These are phyloP conservation scores for Monosporascus sp. DNA, from an alignment of 2,329 filamentous ascomycete genomes.

Conservation along the genomic window DNA sequence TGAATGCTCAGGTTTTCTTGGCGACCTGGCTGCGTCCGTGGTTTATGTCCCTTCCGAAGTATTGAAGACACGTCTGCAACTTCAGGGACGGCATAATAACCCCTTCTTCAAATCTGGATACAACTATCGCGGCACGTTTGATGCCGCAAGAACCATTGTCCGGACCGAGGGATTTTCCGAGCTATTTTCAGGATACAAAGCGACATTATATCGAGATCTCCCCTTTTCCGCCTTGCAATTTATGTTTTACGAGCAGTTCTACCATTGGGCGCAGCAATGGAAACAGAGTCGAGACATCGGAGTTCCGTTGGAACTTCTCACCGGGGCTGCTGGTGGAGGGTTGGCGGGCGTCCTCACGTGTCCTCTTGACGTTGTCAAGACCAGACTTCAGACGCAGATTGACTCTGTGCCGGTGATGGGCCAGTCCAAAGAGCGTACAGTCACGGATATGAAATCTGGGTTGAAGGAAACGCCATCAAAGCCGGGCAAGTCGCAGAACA, in stretches of 20 bases:
- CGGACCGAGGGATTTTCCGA: slow-evolving; percentile 76
- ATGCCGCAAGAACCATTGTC: slow-evolving; percentile 82
- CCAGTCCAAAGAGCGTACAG: slow-evolving; percentile 18
- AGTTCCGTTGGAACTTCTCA: slow-evolving; percentile 76
- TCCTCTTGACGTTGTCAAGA: slow-evolving; percentile 96
- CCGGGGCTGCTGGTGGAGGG: slow-evolving; percentile 83
- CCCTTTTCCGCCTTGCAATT: slow-evolving; percentile 96
- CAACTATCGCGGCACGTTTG: slow-evolving; percentile 82
- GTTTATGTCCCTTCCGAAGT: slow-evolving; percentile 97
- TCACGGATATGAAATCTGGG: slow-evolving; percentile 17
- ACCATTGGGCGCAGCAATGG: slow-evolving; percentile 72
- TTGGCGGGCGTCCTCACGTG: slow-evolving; percentile 93
- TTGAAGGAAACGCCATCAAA: slow-evolving; percentile 17
- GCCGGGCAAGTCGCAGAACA: slow-evolving; percentile 22
- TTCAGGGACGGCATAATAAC: slow-evolving; percentile 94
- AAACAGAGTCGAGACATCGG: slow-evolving; percentile 81
- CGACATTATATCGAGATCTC: slow-evolving; percentile 87
- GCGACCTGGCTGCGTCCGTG: slow-evolving; percentile 85
- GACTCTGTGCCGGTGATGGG: slow-evolving; percentile 30
- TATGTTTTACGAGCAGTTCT: slow-evolving; percentile 96
- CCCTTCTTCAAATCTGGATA: slow-evolving; percentile 91
- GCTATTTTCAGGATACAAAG: slow-evolving; percentile 95
- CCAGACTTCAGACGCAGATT: slow-evolving; percentile 88
- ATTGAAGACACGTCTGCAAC: slow-evolving; percentile 90
- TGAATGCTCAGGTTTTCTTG: slow-evolving; percentile 66